These are phyloP conservation scores for Vitis hybrid DNA, from an alignment of 177 flowering plant species.

Conservation along the genomic window DNA sequence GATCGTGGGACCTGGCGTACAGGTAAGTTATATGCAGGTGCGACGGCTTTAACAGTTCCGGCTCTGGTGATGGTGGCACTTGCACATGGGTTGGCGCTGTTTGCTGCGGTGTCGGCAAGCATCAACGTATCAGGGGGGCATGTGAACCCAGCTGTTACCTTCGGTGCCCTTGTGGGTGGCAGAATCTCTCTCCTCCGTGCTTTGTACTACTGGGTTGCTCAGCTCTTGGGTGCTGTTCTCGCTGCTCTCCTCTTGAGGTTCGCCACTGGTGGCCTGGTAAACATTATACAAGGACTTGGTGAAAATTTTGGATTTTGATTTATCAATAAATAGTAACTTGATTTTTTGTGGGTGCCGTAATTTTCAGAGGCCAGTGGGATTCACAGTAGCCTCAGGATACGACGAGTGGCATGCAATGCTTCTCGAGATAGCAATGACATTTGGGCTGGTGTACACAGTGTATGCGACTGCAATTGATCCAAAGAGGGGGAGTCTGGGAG, in stretches of 20 bases:
- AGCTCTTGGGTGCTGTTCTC: constrained; percentile 63
- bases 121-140: constrained; percentile 79
- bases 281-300: no score
- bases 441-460: constrained; percentile 67
- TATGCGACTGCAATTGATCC: constrained; percentile 84
- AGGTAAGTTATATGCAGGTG: no score
- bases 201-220: constrained; percentile 70
- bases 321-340: no score
- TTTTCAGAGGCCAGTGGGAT: constrained; percentile 69
- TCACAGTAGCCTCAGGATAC: constrained; percentile 44
- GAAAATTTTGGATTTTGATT: no score
- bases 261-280: constrained; percentile 68
- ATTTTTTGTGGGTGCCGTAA: neutral
- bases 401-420: constrained; percentile 52
- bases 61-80: constrained; percentile 58
- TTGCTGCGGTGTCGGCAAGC: constrained; percentile 63
- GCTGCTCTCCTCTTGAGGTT: constrained; percentile 62
- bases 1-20: no score
- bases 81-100: constrained; percentile 65
- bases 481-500: constrained; percentile 62
- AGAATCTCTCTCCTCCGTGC: constrained; percentile 64
- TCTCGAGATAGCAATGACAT: constrained; percentile 77
- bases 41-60: constrained; percentile 21
- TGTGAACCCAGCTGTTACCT: constrained; percentile 82
- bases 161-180: constrained; percentile 81